Evolutionary conservation across 495 filamentous ascomycete species (phyloP), one percentile per base, ranked within the genome.

Genomic region (Aspergillus leporis): DNA sequence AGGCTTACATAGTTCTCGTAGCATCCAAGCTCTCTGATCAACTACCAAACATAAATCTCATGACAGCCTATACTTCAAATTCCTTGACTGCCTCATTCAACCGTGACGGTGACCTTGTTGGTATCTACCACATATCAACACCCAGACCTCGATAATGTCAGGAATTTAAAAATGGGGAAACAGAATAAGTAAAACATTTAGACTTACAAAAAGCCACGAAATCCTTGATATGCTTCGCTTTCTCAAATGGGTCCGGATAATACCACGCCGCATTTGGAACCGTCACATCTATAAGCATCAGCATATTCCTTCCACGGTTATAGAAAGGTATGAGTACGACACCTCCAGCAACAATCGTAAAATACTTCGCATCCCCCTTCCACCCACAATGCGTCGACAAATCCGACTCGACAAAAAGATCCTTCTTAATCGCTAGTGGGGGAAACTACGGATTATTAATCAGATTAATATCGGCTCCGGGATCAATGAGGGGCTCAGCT

Each of bases 361-460:
- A 90, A 65, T 90, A 91, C 9, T 76, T 81, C 1, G 86, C 84
- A 34, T 78, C 70, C n/a, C 88, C 88, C 62, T 91, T 91, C 87
- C 87, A 90, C 1, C 78, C 74, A 66, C 88, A 91, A 49, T 73
- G 58, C 0, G 85, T 89, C 28, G 70, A 74, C 12, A 75, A 77
- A 21, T 81, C 68, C 10, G 82, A 76, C 50, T 76, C 72, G 50
- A 72, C 72, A 62, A 87, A 74, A 31, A 75, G 64, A 3, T 70
- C 68, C 58, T 82, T 74, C 40, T 84, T 73, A 19, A 75, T 62
- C 0, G 70, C 41, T 0, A 66, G 64, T 3, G 59, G 66, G 0
- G 70, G 70, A 73, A 80, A 60, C 78, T 81, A 32, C 40, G 8
- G 38, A 19, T 60, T 18, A 60, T 31, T 22, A 56, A 56, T 18